phyloP scores from a whole-genome alignment of 2,329 filamentous ascomycete genomes.

The Fusarium heterosporum region DNA sequence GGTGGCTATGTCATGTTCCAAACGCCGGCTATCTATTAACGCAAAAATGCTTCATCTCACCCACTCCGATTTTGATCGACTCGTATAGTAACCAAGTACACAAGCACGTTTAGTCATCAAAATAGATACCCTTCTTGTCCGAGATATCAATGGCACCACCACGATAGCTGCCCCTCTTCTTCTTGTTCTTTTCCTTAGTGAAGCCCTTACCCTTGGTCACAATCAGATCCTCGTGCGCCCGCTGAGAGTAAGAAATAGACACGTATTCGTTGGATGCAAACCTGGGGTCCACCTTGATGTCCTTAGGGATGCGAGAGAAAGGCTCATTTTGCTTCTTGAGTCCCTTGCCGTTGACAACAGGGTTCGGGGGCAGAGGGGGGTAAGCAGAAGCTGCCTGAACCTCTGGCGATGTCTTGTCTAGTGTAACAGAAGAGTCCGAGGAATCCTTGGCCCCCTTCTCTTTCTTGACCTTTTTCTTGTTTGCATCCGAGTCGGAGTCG shows the following conservation, averaged over 20 bases:
- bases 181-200: slow-evolving; percentile 99
- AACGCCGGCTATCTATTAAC: slow-evolving; percentile 46
- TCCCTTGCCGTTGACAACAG: slow-evolving; percentile 46
- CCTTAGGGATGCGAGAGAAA: slow-evolving; percentile 81
- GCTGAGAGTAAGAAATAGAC: slow-evolving; percentile 87
- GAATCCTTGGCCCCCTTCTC: slow-evolving; percentile 46
- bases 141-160: slow-evolving; percentile 88
- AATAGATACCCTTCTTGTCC: slow-evolving; percentile 89
- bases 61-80: slow-evolving; percentile 3
- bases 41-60: slow-evolving; percentile 22
- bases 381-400: slow-evolving; percentile 51
- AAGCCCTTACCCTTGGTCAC: slow-evolving; percentile 96
- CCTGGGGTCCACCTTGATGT: slow-evolving; percentile 74
- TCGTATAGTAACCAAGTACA: slow-evolving; percentile 3
- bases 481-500: slow-evolving; percentile 50
- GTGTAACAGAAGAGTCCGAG: slow-evolving; percentile 62
- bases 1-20: slow-evolving; percentile 34
- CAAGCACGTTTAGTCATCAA: slow-evolving; percentile 76
- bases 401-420: slow-evolving; percentile 62
- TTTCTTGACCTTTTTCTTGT: slow-evolving; percentile 41
- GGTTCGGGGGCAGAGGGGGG: slow-evolving; percentile 67
- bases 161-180: slow-evolving; percentile 89
- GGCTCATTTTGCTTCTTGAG: slow-evolving; percentile 71
- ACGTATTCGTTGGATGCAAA: slow-evolving; percentile 85
- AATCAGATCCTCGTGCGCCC: slow-evolving; percentile 87